These are phyloP conservation scores for Serendipita vermifera DNA, from an alignment of 768 basidiomycete genomes.

Conservation along the genomic window DNA sequence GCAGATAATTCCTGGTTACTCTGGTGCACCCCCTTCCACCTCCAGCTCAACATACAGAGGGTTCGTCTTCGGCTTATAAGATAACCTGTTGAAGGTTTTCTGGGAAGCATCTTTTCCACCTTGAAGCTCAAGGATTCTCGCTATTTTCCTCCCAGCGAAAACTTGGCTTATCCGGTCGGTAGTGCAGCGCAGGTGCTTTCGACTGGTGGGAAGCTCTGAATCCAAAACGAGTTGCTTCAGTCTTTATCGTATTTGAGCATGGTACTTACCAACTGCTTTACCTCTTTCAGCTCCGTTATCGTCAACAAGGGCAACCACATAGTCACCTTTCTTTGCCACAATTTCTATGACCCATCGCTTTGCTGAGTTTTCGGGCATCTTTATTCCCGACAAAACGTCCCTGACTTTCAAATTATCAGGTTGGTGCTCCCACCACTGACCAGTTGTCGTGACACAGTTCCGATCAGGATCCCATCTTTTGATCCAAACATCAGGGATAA, in stretches of 20 bases:
- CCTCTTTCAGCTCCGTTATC: background rate
- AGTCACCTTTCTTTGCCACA: background rate
- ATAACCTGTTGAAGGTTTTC: background rate
- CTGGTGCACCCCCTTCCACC: no score
- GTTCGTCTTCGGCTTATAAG: background rate
- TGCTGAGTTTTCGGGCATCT: background rate
- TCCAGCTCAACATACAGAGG: background rate
- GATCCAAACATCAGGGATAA: conserved; percentile 1
- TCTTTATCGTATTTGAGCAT: background rate
- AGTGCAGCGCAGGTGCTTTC: no score
- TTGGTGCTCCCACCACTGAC: background rate
- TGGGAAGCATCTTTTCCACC: background rate
- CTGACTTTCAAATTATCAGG: background rate
- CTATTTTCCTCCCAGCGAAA: no score
- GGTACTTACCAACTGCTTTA: background rate
- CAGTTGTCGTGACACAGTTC: conserved; percentile 5
- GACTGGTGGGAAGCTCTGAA: background rate
- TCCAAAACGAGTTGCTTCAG: background rate
- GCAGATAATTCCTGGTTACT: no score
- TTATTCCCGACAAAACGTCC: background rate
- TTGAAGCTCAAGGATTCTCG: no score
- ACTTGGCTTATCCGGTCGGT: no score
- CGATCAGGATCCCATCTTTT: background rate
- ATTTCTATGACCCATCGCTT: no score
- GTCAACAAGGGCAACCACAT: background rate